Conservation (phyloP, 768 basidiomycete genomes). For the Suillus decipiens region DNA sequence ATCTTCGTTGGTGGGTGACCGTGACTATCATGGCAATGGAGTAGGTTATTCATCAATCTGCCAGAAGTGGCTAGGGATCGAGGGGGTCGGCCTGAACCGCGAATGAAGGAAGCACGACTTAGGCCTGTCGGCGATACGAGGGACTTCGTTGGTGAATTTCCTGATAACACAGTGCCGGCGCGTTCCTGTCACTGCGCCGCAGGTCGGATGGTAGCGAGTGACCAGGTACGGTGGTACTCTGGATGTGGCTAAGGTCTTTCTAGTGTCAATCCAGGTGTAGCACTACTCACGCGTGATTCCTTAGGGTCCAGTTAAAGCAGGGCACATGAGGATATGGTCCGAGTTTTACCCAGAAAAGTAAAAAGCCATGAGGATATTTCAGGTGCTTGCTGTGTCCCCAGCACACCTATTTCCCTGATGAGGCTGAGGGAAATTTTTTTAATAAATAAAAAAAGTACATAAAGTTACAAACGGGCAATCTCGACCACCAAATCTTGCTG, state of each 20-base stretch:
- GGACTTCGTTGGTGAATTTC: neutral
- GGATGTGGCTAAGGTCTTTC: neutral
- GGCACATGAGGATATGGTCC: neutral
- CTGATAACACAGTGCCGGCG: neutral
- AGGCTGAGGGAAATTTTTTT: neutral
- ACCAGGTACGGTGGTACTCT: conserved; percentile 1
- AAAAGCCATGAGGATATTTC: neutral
- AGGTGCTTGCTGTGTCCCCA: neutral
- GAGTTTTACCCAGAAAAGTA: neutral
- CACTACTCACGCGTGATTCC: neutral
- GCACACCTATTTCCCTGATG: neutral
- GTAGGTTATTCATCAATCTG: neutral
- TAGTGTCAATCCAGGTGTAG: neutral
- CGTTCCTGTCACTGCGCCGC: neutral
- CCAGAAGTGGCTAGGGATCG: neutral
- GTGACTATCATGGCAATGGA: neutral
- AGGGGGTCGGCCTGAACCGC: too few species aligned
- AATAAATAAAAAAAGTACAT: too few species aligned
- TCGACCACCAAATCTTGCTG: neutral
- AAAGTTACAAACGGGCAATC: neutral
- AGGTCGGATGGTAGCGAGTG: neutral
- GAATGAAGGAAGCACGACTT: neutral
- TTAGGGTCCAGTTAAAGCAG: neutral
- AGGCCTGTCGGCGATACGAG: neutral
- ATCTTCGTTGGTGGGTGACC: neutral